phyloP scores from a whole-genome alignment of 306 rosid genomes.

The Phaseolus lunatus region DNA sequence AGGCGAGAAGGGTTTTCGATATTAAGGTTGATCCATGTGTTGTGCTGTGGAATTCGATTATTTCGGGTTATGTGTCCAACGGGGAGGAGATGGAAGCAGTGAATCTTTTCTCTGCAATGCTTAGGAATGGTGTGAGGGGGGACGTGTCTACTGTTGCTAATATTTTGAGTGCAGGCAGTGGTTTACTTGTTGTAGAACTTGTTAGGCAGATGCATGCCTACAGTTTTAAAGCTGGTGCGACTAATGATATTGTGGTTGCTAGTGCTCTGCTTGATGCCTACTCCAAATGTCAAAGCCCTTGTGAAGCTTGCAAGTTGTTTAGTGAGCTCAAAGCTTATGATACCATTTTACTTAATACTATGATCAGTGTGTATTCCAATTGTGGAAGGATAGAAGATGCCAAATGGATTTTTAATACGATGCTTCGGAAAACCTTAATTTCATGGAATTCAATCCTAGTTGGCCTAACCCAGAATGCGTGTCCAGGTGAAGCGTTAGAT shows the following conservation, averaged over 20 bases:
- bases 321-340: conserved; percentile 66
- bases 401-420: conserved; percentile 53
- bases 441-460: no score
- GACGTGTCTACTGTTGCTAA: conserved; percentile 65
- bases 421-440: no score
- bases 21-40: conserved; percentile 52
- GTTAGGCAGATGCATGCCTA: conserved; percentile 65
- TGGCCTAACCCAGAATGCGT: no score
- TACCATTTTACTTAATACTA: conserved; percentile 71
- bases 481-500: conserved; percentile 60
- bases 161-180: conserved; percentile 64
- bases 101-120: conserved; percentile 65
- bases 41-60: conserved; percentile 75
- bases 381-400: conserved; percentile 85
- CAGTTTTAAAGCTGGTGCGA: conserved; percentile 64
- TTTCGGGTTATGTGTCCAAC: conserved; percentile 66
- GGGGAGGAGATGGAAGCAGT: conserved; percentile 67
- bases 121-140: conserved; percentile 54
- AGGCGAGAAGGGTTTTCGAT: conserved; percentile 73
- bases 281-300: conserved; percentile 65
- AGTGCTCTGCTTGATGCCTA: conserved; percentile 80
- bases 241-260: conserved; percentile 60
- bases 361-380: conserved; percentile 73
- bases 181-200: conserved; percentile 53
- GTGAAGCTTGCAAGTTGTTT: conserved; percentile 77